These are phyloP conservation scores for Xerocomellus chrysenteron DNA, from an alignment of 768 basidiomycete genomes.

Conservation along the genomic window DNA sequence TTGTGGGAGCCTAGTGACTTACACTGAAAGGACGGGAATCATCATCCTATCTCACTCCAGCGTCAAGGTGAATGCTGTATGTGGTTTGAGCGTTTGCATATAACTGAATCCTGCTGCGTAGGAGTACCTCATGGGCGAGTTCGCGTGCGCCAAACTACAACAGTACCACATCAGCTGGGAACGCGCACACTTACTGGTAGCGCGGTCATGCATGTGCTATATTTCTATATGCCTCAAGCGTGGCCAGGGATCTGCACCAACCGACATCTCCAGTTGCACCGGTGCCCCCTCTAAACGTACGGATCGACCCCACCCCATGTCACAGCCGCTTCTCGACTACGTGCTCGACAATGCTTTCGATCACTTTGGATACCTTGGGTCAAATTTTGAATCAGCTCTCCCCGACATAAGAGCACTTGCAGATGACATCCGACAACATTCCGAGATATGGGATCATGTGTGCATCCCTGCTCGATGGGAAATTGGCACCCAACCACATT, in stretches of 20 bases:
- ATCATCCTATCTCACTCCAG: conserved; percentile 6
- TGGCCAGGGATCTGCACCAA: background rate
- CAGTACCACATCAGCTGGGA: background rate
- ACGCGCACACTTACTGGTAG: background rate
- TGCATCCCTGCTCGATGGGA: background rate
- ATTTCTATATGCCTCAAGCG: background rate
- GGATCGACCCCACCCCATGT: background rate
- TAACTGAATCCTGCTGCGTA: background rate
- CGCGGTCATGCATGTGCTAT: conserved; percentile 1
- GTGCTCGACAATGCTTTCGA: background rate
- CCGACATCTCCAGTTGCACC: no score
- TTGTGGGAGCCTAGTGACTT: conserved; percentile 8
- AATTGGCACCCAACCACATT: background rate
- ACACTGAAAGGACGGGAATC: background rate
- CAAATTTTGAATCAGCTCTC: background rate
- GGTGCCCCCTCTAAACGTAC: background rate
- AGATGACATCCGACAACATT: background rate
- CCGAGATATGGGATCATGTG: background rate
- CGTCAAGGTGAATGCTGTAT: background rate
- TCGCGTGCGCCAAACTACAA: background rate
- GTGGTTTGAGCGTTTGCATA: background rate
- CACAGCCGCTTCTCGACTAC: background rate
- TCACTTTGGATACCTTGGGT: conserved; percentile 1
- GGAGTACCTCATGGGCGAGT: background rate
- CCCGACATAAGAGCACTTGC: background rate